Evolutionary conservation across 352 stramenopile species (phyloP).

Genomic region (Globisporangium cederbergense): DNA sequence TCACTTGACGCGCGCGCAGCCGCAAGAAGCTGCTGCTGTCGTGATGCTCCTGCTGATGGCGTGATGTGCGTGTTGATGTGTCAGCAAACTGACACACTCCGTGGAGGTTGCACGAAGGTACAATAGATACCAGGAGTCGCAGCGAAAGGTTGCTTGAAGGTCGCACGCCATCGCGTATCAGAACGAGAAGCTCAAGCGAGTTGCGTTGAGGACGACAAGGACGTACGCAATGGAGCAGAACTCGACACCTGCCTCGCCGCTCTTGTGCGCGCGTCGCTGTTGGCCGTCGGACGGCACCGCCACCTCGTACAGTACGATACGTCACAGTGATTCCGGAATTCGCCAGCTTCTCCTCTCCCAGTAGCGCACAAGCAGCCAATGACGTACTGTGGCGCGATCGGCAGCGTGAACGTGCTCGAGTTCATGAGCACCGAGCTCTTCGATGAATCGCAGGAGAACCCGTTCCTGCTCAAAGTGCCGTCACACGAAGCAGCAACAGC

Average conservation of each 20-base stretch:
- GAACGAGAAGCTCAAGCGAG: slow-evolving; percentile 1
- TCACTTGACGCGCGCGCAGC: too few relatives aligned
- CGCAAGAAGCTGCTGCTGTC: too few relatives aligned
- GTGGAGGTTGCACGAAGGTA: neutral
- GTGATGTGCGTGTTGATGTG: too few relatives aligned
- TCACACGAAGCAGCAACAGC: slow-evolving; percentile 14
- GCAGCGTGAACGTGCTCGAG: slow-evolving; percentile 63
- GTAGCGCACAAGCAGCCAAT: neutral
- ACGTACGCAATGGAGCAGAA: too few relatives aligned
- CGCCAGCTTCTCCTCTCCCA: neutral
- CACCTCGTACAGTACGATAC: neutral
- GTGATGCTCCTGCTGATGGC: too few relatives aligned
- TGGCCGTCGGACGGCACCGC: neutral
- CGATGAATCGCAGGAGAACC: slow-evolving; percentile 71
- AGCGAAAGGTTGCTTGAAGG: slow-evolving; percentile 1
- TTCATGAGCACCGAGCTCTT: slow-evolving; percentile 72
- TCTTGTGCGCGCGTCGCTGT: neutral
- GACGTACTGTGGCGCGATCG: slow-evolving; percentile 58
- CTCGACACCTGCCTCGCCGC: neutral
- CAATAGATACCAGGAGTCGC: too few relatives aligned
- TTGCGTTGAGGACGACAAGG: too few relatives aligned
- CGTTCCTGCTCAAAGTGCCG: slow-evolving; percentile 40
- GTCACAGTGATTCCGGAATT: neutral
- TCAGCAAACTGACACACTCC: too few relatives aligned
- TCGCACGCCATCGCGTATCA: neutral